phyloP scores from a whole-genome alignment of 768 basidiomycete species.

The Cystofilobasidium capitatum region DNA sequence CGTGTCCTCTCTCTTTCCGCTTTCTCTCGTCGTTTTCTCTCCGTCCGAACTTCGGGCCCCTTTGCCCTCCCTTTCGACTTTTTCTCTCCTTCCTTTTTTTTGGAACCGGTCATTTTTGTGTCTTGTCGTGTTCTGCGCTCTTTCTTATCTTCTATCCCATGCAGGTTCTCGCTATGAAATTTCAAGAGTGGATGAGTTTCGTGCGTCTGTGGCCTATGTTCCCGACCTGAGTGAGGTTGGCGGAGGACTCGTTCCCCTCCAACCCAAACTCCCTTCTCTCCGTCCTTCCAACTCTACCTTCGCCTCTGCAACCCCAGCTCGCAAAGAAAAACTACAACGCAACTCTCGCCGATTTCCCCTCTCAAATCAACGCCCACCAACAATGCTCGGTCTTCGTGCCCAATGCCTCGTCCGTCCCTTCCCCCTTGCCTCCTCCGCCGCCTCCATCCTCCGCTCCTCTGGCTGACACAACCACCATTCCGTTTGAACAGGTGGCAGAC shows the following conservation, averaged over 20 bases:
- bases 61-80: slow-evolving; percentile 29
- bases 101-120: background rate
- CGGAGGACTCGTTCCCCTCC: background rate
- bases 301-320: background rate
- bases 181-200: background rate
- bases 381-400: slow-evolving; percentile 11
- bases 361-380: background rate
- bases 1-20: slow-evolving; percentile 4
- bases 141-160: background rate
- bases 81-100: slow-evolving; percentile 26
- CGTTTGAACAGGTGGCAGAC: slow-evolving; percentile 15
- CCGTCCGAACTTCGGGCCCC: slow-evolving; percentile 9
- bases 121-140: background rate
- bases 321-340: background rate
- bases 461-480: background rate
- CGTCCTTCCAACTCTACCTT: background rate
- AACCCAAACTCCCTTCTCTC: background rate
- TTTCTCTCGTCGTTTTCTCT: slow-evolving; percentile 19
- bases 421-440: background rate
- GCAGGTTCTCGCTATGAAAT: no score
- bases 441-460: background rate
- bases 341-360: background rate
- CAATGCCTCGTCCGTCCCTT: slow-evolving; percentile 3
- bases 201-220: background rate
- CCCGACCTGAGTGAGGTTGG: background rate